A percentile compares a stretch with the other conserved stretches of the same genome.
These are phyloP conservation scores for Arthrobotrys iridis DNA, from an alignment of 2,329 filamentous ascomycete species.

Conservation along the genomic window DNA sequence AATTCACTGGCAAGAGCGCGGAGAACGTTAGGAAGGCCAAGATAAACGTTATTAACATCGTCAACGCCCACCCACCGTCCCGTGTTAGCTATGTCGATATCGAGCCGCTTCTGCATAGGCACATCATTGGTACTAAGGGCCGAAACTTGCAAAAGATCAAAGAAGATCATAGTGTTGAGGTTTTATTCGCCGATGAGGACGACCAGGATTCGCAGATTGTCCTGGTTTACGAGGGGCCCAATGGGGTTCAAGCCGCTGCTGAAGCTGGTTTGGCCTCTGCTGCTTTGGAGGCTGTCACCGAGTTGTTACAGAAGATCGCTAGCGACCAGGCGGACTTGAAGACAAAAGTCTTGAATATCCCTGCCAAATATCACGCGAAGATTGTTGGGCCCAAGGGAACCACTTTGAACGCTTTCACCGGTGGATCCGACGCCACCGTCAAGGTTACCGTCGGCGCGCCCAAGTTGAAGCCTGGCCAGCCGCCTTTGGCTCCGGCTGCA, in stretches of 20 bases:
- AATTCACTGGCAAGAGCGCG: conserved; percentile 79
- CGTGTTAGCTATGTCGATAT: conserved; percentile 74
- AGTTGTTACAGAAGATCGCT: conserved; percentile 67
- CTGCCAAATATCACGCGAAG: conserved; percentile 71
- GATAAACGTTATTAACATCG: conserved; percentile 71
- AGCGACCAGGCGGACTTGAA: conserved; percentile 68
- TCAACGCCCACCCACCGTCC: conserved; percentile 77
- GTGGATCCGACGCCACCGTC: conserved; percentile 54
- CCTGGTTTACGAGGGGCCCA: conserved; percentile 66
- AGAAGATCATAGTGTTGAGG: conserved; percentile 73
- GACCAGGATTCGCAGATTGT: conserved; percentile 63
- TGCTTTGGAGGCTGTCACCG: conserved; percentile 69
- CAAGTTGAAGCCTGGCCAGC: conserved; percentile 55
- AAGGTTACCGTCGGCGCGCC: conserved; percentile 57
- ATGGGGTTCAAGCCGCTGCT: conserved; percentile 64
- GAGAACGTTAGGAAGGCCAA: conserved; percentile 55
- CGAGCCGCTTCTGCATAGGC: conserved; percentile 81
- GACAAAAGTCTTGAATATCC: conserved; percentile 67
- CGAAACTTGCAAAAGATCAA: conserved; percentile 74
- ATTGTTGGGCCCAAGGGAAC: conserved; percentile 63
- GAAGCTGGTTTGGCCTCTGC: conserved; percentile 69
- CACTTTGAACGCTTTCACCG: conserved; percentile 58
- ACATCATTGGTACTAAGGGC: conserved; percentile 75
- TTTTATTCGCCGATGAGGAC: conserved; percentile 65
- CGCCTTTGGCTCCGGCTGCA: conserved; percentile 33